A percentile compares a stretch with the other conserved stretches of the same genome.
Evolutionary conservation across 75 land plant species (phyloP).

Genomic region (Ceratopteris richardii): DNA sequence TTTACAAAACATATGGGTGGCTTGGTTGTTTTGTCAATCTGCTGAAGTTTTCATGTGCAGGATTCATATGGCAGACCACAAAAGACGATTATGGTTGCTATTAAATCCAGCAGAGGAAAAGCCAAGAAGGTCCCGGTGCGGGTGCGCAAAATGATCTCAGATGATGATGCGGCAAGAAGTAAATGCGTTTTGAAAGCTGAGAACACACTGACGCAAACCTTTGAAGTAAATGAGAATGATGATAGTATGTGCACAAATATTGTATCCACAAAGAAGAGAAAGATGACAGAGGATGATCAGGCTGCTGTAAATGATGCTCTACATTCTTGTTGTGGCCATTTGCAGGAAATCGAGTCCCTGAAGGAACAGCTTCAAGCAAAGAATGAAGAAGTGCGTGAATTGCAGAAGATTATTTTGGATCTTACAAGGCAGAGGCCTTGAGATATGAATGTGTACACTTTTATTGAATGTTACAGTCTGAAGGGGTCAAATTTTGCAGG

Average conservation of each 20-base stretch:
- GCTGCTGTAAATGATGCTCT: not conserved
- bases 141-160: slow-evolving; percentile 21
- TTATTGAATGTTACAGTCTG: no score
- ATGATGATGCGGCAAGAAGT: no score
- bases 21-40: slow-evolving; percentile 1
- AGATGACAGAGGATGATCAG: not conserved
- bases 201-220: not conserved
- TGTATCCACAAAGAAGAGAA: slow-evolving; percentile 1
- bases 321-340: slow-evolving; percentile 5
- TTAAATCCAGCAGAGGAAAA: not conserved
- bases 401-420: slow-evolving; percentile 16
- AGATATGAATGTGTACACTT: no score
- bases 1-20: not conserved
- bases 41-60: slow-evolving; percentile 4
- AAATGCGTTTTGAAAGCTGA: not conserved
- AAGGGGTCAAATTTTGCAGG: no score
- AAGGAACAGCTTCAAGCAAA: slow-evolving; percentile 10
- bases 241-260: no score
- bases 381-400: slow-evolving; percentile 5
- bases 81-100: slow-evolving; percentile 6
- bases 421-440: no score
- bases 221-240: not conserved
- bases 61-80: slow-evolving; percentile 17
- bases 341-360: slow-evolving; percentile 5
- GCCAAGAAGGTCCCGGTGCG: not conserved